phyloP scores from a whole-genome alignment of 495 filamentous ascomycete genomes.

The Penicillium paradoxum region DNA sequence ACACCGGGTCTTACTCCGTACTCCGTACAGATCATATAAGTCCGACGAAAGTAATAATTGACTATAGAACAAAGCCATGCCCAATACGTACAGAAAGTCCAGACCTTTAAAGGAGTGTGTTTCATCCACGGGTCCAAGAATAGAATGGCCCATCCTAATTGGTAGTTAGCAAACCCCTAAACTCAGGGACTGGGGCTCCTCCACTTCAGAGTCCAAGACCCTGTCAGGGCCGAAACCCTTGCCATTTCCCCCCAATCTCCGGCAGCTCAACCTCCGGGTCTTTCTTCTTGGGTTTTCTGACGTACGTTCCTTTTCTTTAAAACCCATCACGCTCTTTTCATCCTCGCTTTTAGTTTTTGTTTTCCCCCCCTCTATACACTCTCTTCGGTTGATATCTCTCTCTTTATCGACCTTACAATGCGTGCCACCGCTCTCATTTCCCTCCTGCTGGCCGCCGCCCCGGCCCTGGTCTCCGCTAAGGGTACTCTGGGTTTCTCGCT shows the following conservation, averaged over 20 bases:
- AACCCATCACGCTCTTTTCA: constrained; percentile 4
- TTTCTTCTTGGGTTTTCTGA: constrained; percentile 7
- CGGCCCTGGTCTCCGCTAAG: constrained; percentile 37
- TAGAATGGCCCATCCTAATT: background rate
- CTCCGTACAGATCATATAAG: background rate
- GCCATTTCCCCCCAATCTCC: constrained; percentile 2
- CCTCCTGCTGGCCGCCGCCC: constrained; percentile 36
- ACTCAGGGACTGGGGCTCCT: constrained; percentile 4
- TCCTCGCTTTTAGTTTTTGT: background rate
- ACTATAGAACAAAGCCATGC: too few species aligned
- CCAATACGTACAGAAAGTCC: background rate
- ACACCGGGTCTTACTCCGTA: too few species aligned
- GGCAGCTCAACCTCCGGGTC: background rate
- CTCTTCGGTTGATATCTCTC: constrained; percentile 1
- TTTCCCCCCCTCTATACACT: constrained; percentile 2
- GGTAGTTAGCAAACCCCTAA: constrained; percentile 3
- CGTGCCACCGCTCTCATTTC: constrained; percentile 38
- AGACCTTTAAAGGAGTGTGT: constrained; percentile 9
- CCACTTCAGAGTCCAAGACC: constrained; percentile 6
- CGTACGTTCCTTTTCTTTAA: constrained; percentile 5
- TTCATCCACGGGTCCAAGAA: constrained; percentile 15
- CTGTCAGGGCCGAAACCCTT: constrained; percentile 12
- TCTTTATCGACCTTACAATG: constrained; percentile 32
- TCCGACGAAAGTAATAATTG: too few species aligned
- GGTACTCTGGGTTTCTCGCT: constrained; percentile 49